Evolutionary conservation across 2,329 filamentous ascomycete genomes (phyloP), one percentile per base, ranked within the genome.

Genomic region (Huntiella savannae): DNA sequence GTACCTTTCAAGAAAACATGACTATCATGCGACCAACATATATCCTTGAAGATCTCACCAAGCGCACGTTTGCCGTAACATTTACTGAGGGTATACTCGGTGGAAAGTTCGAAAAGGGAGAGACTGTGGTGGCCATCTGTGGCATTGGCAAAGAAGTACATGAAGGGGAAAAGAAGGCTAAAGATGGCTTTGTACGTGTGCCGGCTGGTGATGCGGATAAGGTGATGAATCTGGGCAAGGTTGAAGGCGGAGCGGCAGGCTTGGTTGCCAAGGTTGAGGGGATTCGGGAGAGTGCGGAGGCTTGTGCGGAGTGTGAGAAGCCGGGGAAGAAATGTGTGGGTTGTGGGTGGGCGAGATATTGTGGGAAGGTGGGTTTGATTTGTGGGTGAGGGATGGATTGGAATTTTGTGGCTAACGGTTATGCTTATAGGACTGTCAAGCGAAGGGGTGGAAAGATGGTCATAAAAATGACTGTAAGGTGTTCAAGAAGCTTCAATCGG

Each of bases 21-120:
- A 65, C 67, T 36, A 66, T 70, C 52, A 69, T 60, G 15, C 64
- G 68, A 51, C 67, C 67, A 4, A 70, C 67, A 3, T 60, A 69
- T 1, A 63, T 69, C 44, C 60, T 61, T 13, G 56, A 57, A 33
- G 67, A 70, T 58, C 55, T 59, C 33, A 51, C 54, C 36, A 57
- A 58, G 36, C 52, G 55, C 15, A 57, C 63, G 33, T 69, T 69
- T 51, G 67, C 67, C 2, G 58, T 70, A 5, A 62, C 64, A 1
- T 70, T 68, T 47, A 53, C 49, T 5, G 49, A 69, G 1, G 59
- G 58, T 6, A 33, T 56, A 41, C 46, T 41, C 53, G 61, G 35
- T 17, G 38, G 34, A 16, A 33, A 33, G 34, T 13, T 32, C 12
- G 6, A 28, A n/a, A 32, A 46, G 37, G 35, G 17, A 4, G 35